Conservation (phyloP, 2,329 filamentous ascomycete species). For the Teratosphaeria epicoccoides region DNA sequence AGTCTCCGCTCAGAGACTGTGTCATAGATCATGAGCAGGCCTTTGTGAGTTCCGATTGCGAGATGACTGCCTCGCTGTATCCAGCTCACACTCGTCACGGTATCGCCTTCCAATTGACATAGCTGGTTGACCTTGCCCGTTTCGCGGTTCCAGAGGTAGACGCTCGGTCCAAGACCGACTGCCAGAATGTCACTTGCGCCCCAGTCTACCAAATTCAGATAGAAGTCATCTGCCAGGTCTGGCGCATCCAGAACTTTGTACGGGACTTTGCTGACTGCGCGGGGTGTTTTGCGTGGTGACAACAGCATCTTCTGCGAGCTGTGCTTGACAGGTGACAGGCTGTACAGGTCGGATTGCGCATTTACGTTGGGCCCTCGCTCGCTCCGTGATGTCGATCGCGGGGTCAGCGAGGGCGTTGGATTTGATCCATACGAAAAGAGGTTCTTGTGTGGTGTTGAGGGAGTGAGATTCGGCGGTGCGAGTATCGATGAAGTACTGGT, state of each 20-base stretch:
- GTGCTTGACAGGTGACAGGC: conserved; percentile 83
- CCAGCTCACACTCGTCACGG: conserved; percentile 94
- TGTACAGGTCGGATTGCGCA: conserved; percentile 86
- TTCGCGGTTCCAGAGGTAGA: conserved; percentile 97
- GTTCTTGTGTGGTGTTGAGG: conserved; percentile 94
- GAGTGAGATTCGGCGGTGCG: conserved; percentile 47
- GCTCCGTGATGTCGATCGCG: conserved; percentile 51
- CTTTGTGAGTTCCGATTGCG: conserved; percentile 88
- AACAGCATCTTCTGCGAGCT: conserved; percentile 89
- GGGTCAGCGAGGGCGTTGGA: conserved; percentile 74
- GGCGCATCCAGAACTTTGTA: conserved; percentile 97
- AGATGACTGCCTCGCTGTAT: conserved; percentile 92
- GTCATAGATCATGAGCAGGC: conserved; percentile 95
- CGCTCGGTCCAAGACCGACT: conserved; percentile 81
- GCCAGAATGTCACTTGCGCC: conserved; percentile 89
- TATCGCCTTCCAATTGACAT: conserved; percentile 77
- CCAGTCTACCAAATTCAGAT: conserved; percentile 96
- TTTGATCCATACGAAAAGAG: conserved; percentile 76
- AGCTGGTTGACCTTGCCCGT: conserved; percentile 86
- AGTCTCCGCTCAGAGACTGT: conserved; percentile 75
- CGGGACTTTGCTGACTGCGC: conserved; percentile 88
- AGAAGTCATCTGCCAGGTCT: conserved; percentile 93
- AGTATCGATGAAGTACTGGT: conserved; percentile 46
- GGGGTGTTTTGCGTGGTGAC: conserved; percentile 75
- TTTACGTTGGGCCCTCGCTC: conserved; percentile 82